phyloP scores from a whole-genome alignment of 2,329 filamentous ascomycete species.

The Mycosphaerella sp. region DNA sequence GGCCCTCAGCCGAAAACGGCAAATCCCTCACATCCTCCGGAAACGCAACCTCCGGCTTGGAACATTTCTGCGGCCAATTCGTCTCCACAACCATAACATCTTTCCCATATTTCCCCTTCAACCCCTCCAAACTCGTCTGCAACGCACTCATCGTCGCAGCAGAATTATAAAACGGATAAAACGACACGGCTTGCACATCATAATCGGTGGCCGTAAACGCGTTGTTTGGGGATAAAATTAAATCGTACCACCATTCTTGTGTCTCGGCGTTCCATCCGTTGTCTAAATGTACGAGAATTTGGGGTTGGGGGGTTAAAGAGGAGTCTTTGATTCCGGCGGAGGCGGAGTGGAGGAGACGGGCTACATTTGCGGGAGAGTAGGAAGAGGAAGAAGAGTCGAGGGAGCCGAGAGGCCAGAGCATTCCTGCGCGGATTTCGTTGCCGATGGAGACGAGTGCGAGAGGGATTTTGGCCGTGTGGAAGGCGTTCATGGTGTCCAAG shows the following conservation, averaged over 20 bases:
- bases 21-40: constrained; percentile 24
- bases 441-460: constrained; percentile 37
- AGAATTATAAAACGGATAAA: constrained; percentile 30
- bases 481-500: constrained; percentile 35
- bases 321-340: constrained; percentile 28
- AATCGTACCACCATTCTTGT: constrained; percentile 28
- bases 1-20: constrained; percentile 24
- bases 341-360: constrained; percentile 30
- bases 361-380: constrained; percentile 28
- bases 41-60: constrained; percentile 23
- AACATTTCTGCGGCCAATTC: constrained; percentile 29
- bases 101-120: constrained; percentile 27
- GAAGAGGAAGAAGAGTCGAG: constrained; percentile 8
- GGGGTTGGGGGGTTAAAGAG: constrained; percentile 22
- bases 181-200: constrained; percentile 29
- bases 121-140: constrained; percentile 18
- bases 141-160: constrained; percentile 26
- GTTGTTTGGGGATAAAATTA: constrained; percentile 20
- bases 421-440: constrained; percentile 35
- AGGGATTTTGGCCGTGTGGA: constrained; percentile 35
- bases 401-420: constrained; percentile 33
- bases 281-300: constrained; percentile 32
- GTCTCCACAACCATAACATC: constrained; percentile 29
- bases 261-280: constrained; percentile 31
- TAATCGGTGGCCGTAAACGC: constrained; percentile 13